Conservation (phyloP, 371 early-diverging fungal species). For the Entomophthora muscae region DNA sequence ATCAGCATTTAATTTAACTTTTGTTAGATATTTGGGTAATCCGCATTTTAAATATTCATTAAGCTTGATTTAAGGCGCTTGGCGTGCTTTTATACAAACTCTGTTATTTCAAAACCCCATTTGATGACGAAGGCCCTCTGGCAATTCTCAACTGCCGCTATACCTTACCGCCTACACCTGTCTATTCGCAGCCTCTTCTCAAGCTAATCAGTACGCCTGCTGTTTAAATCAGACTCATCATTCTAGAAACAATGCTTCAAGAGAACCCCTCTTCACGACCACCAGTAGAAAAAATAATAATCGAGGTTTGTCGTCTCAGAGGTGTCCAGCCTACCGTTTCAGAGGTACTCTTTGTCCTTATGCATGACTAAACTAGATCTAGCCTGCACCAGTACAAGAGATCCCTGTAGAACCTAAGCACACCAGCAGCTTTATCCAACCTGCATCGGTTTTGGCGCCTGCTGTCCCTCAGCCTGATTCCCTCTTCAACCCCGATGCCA, state of each 20-base stretch:
- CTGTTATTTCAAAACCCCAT: constrained; percentile 76
- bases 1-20: constrained; percentile 7
- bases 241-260: constrained; percentile 31
- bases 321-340: constrained; percentile 43
- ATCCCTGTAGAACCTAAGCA: constrained; percentile 12
- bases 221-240: neutral
- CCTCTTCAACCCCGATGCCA: constrained; percentile 23
- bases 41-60: neutral
- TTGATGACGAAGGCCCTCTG: constrained; percentile 70
- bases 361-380: constrained; percentile 17
- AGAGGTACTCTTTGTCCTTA: constrained; percentile 20
- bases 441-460: constrained; percentile 22
- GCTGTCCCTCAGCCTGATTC: constrained; percentile 11
- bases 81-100: constrained; percentile 82
- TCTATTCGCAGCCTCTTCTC: constrained; percentile 39
- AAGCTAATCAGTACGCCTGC: constrained; percentile 33
- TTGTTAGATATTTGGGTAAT: neutral
- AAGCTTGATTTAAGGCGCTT: constrained; percentile 41
- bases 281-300: constrained; percentile 57
- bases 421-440: constrained; percentile 12
- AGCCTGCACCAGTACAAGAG: constrained; percentile 10
- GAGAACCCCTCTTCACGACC: constrained; percentile 53
- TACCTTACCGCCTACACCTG: constrained; percentile 46
- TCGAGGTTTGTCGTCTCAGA: constrained; percentile 38
- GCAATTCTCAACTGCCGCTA: constrained; percentile 81